Percentiles rank a stretch among this genome's conserved stretches.
These are phyloP conservation scores for Globisporangium orthogonon DNA, from an alignment of 352 stramenopile genomes.

Conservation along the genomic window DNA sequence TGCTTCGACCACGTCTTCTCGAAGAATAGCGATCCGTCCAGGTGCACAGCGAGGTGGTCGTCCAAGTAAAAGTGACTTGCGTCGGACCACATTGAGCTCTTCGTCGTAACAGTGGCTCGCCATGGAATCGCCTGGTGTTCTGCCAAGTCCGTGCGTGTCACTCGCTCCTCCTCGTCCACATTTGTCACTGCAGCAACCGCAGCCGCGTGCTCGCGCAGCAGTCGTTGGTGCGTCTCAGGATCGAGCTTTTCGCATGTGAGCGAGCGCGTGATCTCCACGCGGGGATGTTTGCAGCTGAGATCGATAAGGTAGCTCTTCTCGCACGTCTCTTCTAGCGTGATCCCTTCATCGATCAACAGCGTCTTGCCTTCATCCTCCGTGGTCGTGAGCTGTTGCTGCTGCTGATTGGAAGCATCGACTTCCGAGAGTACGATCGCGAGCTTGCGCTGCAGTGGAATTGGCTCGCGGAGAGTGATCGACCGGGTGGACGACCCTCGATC, in stretches of 20 bases:
- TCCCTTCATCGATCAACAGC: conserved; percentile 40
- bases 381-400: conserved; percentile 24
- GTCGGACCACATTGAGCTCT: conserved; percentile 40
- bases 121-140: conserved; percentile 27
- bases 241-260: conserved; percentile 39
- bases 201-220: conserved; percentile 16
- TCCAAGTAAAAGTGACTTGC: conserved; percentile 23
- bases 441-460: conserved; percentile 21
- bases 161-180: conserved; percentile 4
- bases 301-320: conserved; percentile 40
- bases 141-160: conserved; percentile 22
- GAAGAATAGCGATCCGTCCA: conserved; percentile 31
- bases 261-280: conserved; percentile 26
- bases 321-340: conserved; percentile 37
- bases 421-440: conserved; percentile 31
- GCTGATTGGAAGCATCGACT: conserved; percentile 18
- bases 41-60: conserved; percentile 23
- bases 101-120: conserved; percentile 30
- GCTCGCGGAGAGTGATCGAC: conserved; percentile 28
- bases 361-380: conserved; percentile 38
- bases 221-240: conserved; percentile 5
- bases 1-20: conserved; percentile 33
- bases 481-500: conserved; percentile 22
- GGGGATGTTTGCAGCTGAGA: conserved; percentile 19
- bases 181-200: conserved; percentile 14